Base-by-base conservation (phyloP, 345 rosid species). In the Boechera divaricarpa region DNA sequence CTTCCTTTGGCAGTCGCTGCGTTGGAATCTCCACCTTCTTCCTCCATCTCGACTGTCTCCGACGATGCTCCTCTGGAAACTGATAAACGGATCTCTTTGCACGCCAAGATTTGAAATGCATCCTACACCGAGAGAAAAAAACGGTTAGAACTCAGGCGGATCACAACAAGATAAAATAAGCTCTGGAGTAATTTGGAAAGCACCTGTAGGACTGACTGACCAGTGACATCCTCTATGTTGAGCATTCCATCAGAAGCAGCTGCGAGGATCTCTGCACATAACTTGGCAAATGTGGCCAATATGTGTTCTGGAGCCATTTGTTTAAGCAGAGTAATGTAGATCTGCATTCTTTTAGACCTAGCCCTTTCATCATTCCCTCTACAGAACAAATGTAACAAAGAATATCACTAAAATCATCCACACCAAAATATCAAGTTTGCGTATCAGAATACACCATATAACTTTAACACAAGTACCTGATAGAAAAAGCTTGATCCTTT, bases 241-340 rank as follows among this genome's bases (percentile, higher is more conserved):
- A 92, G 97, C 87, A 90, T 88, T 58, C 96, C 92, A 82, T 89
- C 97, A 6, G 99, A 88, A 60, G 96, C 96, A 79, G 96, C 94
- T 36, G 96, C 97, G 58, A 95, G 98, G 78, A 95, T 84, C 83
- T 95, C 98, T 8, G 94, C 88, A 74, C 99, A 95, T 66, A 94
- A 80, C 85, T 94, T 92, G n/a, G 98, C 97, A 69, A 92, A 92
- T 41, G 98, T 90, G 42, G 98, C 98, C 77, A 94, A 75, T 35
- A 92, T 90, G 79, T 92, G 98, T 81, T 92, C 97, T 15, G 98
- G 96, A 55, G 96, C 96, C 98, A 94, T 94, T 88, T 92, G 97
- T 77, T 89, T 92, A 75, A 94, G 86, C 83, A 94, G 78, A 48
- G 92, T 87, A 64, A 82, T 63, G 71, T 92, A 92, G 47, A 92